Evolutionary conservation across 345 rosid species (phyloP).

Genomic region (Euclidium syriacum): DNA sequence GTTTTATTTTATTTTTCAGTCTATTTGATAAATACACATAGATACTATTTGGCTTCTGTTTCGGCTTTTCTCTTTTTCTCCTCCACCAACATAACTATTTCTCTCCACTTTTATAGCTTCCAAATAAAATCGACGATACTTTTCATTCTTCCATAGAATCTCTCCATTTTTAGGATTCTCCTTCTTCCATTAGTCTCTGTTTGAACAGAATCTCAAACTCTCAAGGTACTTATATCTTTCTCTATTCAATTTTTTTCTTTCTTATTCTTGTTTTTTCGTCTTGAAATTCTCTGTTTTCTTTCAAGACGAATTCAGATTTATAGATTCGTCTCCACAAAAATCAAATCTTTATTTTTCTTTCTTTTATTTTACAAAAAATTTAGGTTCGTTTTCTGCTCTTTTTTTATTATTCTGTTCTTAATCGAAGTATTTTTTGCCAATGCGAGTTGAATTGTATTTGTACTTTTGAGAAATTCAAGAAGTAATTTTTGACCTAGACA

Average conservation of each 20-base stretch:
- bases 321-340: background rate
- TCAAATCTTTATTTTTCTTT: background rate
- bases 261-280: background rate
- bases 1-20: too few species aligned
- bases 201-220: slow-evolving; percentile 20
- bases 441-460: background rate
- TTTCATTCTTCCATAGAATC: slow-evolving; percentile 2
- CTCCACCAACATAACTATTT: slow-evolving; percentile 21
- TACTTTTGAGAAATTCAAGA: too few species aligned
- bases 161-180: slow-evolving; percentile 14
- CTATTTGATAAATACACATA: background rate
- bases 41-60: slow-evolving; percentile 8
- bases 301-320: slow-evolving; percentile 20
- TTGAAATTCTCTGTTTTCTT: slow-evolving; percentile 5
- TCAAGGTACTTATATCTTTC: slow-evolving; percentile 7
- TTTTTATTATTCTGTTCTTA: background rate
- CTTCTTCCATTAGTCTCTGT: background rate
- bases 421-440: background rate
- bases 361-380: background rate
- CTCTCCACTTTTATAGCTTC: slow-evolving; percentile 15
- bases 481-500: too few species aligned
- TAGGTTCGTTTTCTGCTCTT: background rate
- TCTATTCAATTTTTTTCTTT: background rate
- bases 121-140: background rate
- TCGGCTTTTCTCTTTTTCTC: slow-evolving; percentile 15